These are phyloP conservation scores for Xylaria sp. DNA, from an alignment of 2,329 filamentous ascomycete genomes.

Conservation along the genomic window DNA sequence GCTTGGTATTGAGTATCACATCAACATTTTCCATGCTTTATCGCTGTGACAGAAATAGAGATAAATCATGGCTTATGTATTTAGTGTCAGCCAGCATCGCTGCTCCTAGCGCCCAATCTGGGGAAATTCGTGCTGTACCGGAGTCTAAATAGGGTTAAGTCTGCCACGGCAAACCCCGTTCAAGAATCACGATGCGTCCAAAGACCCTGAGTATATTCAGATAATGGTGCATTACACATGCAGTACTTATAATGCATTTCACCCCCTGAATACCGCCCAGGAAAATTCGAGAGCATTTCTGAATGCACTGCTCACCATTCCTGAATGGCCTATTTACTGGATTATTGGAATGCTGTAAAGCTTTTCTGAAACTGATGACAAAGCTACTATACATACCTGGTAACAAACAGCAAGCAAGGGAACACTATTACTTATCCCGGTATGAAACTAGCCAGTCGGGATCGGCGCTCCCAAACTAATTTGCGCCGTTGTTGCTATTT, in stretches of 20 bases:
- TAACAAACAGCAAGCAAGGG: not conserved
- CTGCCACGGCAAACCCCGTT: conserved; percentile 28
- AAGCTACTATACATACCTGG: not conserved
- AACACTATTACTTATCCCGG: not conserved
- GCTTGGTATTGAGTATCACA: not conserved
- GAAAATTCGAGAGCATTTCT: not conserved
- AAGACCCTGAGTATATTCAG: not conserved
- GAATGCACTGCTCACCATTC: not conserved
- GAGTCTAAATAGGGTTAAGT: conserved; percentile 35
- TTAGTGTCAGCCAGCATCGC: not conserved
- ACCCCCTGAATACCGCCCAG: not conserved
- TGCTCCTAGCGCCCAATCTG: conserved; percentile 15
- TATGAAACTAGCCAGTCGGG: conserved; percentile 12
- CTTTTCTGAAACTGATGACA: not conserved
- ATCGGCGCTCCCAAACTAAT: conserved; percentile 32
- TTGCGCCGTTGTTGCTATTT: conserved; percentile 27
- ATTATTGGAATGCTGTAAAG: not conserved
- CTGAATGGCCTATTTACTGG: not conserved
- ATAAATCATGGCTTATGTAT: conserved; percentile 11
- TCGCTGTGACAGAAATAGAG: not conserved
- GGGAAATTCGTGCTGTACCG: conserved; percentile 27
- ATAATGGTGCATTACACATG: not conserved
- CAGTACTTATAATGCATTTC: not conserved
- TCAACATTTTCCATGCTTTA: conserved; percentile 8
- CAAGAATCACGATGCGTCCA: not conserved